Conservation (phyloP, 2,329 filamentous ascomycete genomes). For the Botryotinia convoluta region DNA sequence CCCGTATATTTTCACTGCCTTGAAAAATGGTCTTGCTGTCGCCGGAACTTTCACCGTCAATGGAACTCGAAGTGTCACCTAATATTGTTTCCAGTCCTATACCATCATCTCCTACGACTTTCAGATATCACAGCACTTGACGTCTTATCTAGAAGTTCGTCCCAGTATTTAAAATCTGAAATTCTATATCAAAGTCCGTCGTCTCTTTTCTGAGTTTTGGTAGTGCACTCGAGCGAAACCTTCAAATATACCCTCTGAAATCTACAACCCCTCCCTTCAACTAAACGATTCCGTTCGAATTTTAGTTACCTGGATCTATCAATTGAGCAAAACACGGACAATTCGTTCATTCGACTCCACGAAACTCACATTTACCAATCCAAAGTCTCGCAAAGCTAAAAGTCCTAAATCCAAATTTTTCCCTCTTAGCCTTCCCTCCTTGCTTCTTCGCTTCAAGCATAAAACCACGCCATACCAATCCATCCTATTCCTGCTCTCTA, state of each 20-base stretch:
- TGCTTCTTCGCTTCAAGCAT: not conserved
- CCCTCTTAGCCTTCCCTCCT: not conserved
- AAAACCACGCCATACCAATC: not conserved
- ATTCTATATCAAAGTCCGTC: too few relatives aligned
- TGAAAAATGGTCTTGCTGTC: not conserved
- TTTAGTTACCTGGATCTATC: not conserved
- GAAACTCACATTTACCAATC: not conserved
- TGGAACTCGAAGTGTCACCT: rapidly evolving
- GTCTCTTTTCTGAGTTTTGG: too few relatives aligned
- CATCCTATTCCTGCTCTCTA: not conserved
- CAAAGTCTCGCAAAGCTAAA: too few relatives aligned
- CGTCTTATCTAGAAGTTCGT: too few relatives aligned
- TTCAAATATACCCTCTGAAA: not conserved
- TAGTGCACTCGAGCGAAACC: not conserved
- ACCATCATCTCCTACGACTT: not conserved
- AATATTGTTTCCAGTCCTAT: not conserved
- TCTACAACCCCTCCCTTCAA: not conserved
- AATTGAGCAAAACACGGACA: not conserved
- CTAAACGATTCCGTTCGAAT: not conserved
- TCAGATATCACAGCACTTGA: not conserved
- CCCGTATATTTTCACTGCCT: not conserved
- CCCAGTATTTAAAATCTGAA: too few relatives aligned
- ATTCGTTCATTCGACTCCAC: not conserved
- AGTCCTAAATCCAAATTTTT: too few relatives aligned
- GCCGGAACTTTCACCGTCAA: not conserved